These are phyloP conservation scores for Piromyces sp. DNA, from an alignment of 192 early-diverging fungal genomes.

Conservation along the genomic window DNA sequence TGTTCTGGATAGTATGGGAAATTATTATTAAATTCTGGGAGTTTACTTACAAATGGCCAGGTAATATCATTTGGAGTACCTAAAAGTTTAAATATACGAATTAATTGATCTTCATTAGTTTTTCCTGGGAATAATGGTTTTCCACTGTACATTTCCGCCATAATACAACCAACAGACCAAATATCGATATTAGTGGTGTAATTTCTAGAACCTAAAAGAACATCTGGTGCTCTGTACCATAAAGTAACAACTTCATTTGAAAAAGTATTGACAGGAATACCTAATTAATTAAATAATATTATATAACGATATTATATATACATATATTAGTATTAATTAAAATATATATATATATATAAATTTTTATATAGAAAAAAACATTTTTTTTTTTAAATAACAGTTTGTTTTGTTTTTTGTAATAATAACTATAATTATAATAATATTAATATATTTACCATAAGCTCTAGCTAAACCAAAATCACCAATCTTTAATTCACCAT, in stretches of 20 bases:
- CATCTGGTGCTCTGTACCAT: slow-evolving; percentile 60
- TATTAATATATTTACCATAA: slow-evolving; percentile 22
- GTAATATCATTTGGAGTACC: slow-evolving; percentile 60
- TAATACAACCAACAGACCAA: slow-evolving; percentile 95
- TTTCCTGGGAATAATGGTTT: slow-evolving; percentile 65
- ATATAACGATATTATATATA: no score
- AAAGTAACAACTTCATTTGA: slow-evolving; percentile 97
- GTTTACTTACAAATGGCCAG: slow-evolving; percentile 39
- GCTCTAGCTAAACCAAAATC: slow-evolving; percentile 71
- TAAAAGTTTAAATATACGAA: slow-evolving; percentile 62
- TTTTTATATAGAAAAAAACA: no score
- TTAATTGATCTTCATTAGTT: slow-evolving; percentile 62
- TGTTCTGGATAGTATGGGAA: slow-evolving; percentile 45
- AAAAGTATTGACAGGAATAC: slow-evolving; percentile 62
- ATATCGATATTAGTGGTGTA: slow-evolving; percentile 95
- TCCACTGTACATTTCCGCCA: slow-evolving; percentile 80
- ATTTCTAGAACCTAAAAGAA: slow-evolving; percentile 77
- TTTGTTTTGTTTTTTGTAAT: no score
- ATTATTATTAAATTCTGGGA: slow-evolving; percentile 52
- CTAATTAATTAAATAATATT: background rate
- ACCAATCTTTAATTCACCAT: slow-evolving; percentile 65
- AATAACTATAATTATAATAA: no score
- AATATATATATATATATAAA: no score
- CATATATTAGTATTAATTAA: no score
- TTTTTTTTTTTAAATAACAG: no score